Conservation (phyloP, 2,329 filamentous ascomycete genomes). For the Dactylella cylindrospora region DNA sequence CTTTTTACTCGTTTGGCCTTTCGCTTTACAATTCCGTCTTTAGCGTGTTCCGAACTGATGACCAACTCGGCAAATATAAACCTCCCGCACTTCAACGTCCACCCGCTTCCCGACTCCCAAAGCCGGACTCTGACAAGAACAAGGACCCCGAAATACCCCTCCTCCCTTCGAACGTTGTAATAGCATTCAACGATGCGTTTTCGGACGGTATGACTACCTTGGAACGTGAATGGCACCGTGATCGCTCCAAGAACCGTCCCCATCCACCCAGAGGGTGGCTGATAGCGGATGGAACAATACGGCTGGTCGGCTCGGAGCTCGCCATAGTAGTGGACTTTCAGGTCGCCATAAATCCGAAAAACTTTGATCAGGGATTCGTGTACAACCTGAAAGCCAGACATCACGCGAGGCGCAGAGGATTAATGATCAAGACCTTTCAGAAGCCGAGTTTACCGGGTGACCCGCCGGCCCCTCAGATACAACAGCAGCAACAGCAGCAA, state of each 20-base stretch:
- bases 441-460: conserved; percentile 17
- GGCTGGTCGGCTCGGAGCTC: conserved; percentile 28
- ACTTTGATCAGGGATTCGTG: conserved; percentile 24
- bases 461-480: conserved; percentile 2
- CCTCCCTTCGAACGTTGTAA: conserved; percentile 30
- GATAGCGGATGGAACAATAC: conserved; percentile 32
- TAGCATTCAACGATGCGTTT: conserved; percentile 35
- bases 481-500: conserved; percentile 12
- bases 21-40: conserved; percentile 23
- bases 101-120: background rate
- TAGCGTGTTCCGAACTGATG: conserved; percentile 4
- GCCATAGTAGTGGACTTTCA: conserved; percentile 34
- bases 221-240: conserved; percentile 21
- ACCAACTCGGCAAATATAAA: conserved; percentile 9
- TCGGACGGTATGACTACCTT: conserved; percentile 12
- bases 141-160: conserved; percentile 12
- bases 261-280: conserved; percentile 36
- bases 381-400: conserved; percentile 23
- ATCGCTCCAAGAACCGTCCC: conserved; percentile 27
- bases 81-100: conserved; percentile 6
- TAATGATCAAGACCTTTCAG: conserved; percentile 19
- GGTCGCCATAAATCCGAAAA: conserved; percentile 40
- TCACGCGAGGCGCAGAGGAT: conserved; percentile 3
- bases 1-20: conserved; percentile 20
- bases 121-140: conserved; percentile 7